Evolutionary conservation across 371 early-diverging fungal species (phyloP).

Genomic region (Saksenaea vasiformis): DNA sequence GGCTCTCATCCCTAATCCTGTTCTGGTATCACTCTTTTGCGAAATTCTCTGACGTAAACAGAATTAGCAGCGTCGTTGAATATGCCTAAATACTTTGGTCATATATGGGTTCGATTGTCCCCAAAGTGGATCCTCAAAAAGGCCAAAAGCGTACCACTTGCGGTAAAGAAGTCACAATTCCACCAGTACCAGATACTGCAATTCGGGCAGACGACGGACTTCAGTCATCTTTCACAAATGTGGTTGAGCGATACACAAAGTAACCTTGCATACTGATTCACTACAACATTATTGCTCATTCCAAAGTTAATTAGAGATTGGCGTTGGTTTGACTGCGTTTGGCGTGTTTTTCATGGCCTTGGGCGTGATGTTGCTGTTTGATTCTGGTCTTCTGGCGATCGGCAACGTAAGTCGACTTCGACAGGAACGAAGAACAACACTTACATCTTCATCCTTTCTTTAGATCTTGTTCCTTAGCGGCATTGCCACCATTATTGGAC

Average conservation of each 20-base stretch:
- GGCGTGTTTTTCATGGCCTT: constrained; percentile 92
- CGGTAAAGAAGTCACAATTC: no score
- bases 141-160: no score
- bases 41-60: no score
- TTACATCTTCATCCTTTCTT: neutral
- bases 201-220: no score
- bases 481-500: constrained; percentile 86
- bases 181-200: no score
- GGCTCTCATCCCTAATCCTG: no score
- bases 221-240: constrained; percentile 41
- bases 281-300: neutral
- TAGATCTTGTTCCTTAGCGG: constrained; percentile 92
- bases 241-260: constrained; percentile 87
- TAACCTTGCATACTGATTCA: constrained; percentile 29
- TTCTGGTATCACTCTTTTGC: no score
- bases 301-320: constrained; percentile 73
- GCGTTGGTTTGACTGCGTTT: constrained; percentile 94
- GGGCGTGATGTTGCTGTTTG: constrained; percentile 92
- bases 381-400: constrained; percentile 93
- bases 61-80: no score
- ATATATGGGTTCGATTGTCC: no score
- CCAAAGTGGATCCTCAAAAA: no score
- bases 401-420: constrained; percentile 78
- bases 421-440: neutral
- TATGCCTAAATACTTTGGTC: no score